These are phyloP conservation scores for Neurospora cerealis DNA, from an alignment of 495 filamentous ascomycete species.

Conservation along the genomic window DNA sequence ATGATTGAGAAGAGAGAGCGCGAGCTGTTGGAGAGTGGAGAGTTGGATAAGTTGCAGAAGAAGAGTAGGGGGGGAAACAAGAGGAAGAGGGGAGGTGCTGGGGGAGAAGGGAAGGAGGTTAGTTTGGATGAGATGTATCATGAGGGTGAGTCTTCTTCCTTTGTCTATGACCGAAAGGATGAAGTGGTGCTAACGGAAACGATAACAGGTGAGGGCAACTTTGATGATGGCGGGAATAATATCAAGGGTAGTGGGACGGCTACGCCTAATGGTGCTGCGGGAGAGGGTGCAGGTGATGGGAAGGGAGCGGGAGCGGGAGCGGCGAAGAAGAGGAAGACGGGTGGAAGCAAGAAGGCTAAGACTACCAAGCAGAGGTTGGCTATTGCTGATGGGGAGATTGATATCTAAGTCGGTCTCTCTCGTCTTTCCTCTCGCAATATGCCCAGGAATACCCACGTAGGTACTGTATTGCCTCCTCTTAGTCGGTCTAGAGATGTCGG, in stretches of 20 bases:
- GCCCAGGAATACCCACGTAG: too few species aligned
- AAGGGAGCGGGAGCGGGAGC: constrained; percentile 42
- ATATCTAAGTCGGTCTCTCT: constrained; percentile 6
- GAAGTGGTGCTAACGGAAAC: constrained; percentile 6
- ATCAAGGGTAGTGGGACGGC: constrained; percentile 75
- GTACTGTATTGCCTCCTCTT: too few species aligned
- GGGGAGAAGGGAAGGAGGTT: constrained; percentile 39
- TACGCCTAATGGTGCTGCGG: constrained; percentile 59
- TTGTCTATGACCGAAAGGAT: background rate
- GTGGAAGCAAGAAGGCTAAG: constrained; percentile 78
- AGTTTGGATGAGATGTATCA: constrained; percentile 97
- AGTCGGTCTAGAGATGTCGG: background rate
- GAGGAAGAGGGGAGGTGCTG: constrained; percentile 26
- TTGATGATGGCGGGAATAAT: constrained; percentile 50
- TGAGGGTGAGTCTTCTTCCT: constrained; percentile 58
- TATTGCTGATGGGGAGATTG: constrained; percentile 68
- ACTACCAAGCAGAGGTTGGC: constrained; percentile 81
- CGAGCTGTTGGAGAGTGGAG: constrained; percentile 56
- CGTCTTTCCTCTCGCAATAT: too few species aligned
- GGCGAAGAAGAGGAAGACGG: constrained; percentile 39
- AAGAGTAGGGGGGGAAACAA: constrained; percentile 16
- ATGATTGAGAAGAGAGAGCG: constrained; percentile 82
- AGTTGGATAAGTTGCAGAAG: constrained; percentile 60
- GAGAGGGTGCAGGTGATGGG: constrained; percentile 32
- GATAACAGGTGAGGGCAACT: constrained; percentile 75